Conservation (phyloP, 2,329 filamentous ascomycete genomes). For the Cladosporium cucumerinum region DNA sequence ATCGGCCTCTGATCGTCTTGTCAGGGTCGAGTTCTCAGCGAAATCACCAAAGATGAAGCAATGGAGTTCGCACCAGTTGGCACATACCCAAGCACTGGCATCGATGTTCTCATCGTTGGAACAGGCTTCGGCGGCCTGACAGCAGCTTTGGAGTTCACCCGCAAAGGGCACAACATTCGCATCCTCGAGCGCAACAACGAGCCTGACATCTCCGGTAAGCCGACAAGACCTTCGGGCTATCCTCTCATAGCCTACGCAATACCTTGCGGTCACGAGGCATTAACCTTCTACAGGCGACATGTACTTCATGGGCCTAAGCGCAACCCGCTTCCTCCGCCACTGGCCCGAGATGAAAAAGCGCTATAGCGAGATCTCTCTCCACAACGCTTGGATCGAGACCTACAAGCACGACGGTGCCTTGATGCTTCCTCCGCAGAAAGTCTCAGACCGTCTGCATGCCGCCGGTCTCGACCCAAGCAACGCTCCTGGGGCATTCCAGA, state of each 20-base stretch:
- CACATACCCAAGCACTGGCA: slow-evolving; percentile 41
- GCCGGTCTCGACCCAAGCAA: slow-evolving; percentile 44
- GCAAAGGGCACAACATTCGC: slow-evolving; percentile 26
- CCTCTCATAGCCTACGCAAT: not conserved
- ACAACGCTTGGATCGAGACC: slow-evolving; percentile 53
- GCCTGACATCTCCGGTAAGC: slow-evolving; percentile 49
- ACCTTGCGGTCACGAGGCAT: not conserved
- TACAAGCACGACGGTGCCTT: slow-evolving; percentile 51
- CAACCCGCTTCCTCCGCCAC: slow-evolving; percentile 52
- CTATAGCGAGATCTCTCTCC: slow-evolving; percentile 49
- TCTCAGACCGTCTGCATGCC: slow-evolving; percentile 48
- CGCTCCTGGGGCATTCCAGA: slow-evolving; percentile 53
- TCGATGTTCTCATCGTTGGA: slow-evolving; percentile 26
- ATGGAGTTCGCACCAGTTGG: slow-evolving; percentile 39
- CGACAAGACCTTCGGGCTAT: not conserved
- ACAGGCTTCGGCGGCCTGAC: slow-evolving; percentile 27
- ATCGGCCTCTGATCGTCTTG: not conserved
- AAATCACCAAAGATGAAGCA: slow-evolving; percentile 21
- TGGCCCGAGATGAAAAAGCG: slow-evolving; percentile 51
- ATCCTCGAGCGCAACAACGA: slow-evolving; percentile 36
- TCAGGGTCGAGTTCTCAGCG: not conserved
- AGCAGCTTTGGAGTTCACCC: slow-evolving; percentile 25
- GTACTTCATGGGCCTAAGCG: slow-evolving; percentile 56
- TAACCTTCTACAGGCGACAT: slow-evolving; percentile 46
- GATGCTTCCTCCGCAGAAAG: slow-evolving; percentile 47